These are phyloP conservation scores for Diplodia scrobiculata DNA, from an alignment of 2,329 filamentous ascomycete genomes.

Conservation along the genomic window DNA sequence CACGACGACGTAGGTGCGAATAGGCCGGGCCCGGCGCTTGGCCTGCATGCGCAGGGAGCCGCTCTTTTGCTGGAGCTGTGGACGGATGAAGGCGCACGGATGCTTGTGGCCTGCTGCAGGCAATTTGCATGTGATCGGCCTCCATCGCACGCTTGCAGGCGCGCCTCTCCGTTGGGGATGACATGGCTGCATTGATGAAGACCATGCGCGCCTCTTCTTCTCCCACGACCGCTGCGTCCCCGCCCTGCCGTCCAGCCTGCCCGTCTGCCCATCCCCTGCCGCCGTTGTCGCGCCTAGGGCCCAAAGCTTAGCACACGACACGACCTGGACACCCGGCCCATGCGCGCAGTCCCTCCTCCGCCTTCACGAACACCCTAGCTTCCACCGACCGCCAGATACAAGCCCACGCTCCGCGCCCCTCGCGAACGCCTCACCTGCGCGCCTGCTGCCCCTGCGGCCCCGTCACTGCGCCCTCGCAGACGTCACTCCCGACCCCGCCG, in stretches of 20 bases:
- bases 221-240: slow-evolving; percentile 9
- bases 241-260: slow-evolving; percentile 2
- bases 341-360: slow-evolving; percentile 7
- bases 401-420: neutral
- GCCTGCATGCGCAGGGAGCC: neutral
- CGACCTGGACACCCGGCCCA: slow-evolving; percentile 7
- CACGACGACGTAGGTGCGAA: too few species aligned
- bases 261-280: neutral
- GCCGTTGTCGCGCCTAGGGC: neutral
- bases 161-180: slow-evolving; percentile 25
- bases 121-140: slow-evolving; percentile 21
- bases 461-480: slow-evolving; percentile 12
- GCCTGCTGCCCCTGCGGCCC: slow-evolving; percentile 2
- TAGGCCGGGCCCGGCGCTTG: neutral
- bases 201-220: slow-evolving; percentile 22
- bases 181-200: slow-evolving; percentile 21
- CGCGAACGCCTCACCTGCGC: neutral
- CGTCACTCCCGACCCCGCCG: neutral
- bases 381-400: slow-evolving; percentile 3
- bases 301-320: neutral
- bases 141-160: slow-evolving; percentile 12
- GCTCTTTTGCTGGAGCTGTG: neutral
- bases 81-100: slow-evolving; percentile 7
- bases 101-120: neutral
- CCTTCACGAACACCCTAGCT: slow-evolving; percentile 18